phyloP scores from a whole-genome alignment of 1,139 yeast species.

The Protomyces pachydermus region DNA sequence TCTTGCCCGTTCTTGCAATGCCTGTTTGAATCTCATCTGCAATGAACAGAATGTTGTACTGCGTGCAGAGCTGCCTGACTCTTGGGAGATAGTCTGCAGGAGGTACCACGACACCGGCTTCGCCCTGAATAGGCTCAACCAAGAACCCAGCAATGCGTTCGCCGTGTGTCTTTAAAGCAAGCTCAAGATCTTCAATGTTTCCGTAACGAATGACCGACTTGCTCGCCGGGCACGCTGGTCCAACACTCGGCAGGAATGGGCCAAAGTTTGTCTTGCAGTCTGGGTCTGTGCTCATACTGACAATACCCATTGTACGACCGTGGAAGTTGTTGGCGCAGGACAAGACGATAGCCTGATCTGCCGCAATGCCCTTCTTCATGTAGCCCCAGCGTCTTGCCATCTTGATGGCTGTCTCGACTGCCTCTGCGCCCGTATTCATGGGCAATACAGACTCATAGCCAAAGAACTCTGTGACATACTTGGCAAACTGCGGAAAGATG shows the following conservation, averaged over 20 bases:
- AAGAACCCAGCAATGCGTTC: conserved; percentile 86
- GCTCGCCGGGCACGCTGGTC: conserved; percentile 65
- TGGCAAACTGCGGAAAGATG: conserved; percentile 80
- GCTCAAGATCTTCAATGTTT: conserved; percentile 76
- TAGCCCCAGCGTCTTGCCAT: conserved; percentile 98
- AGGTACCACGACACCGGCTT: conserved; percentile 96
- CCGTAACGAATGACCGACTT: conserved; percentile 62
- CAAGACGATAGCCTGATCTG: conserved; percentile 76
- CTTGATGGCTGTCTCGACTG: conserved; percentile 92
- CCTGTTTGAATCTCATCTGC: conserved; percentile 98
- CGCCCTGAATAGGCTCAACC: conserved; percentile 97
- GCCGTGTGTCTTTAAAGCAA: conserved; percentile 77
- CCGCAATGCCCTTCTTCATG: conserved; percentile 74
- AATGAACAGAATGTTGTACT: conserved; percentile 79
- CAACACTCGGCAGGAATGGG: conserved; percentile 79
- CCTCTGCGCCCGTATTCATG: conserved; percentile 90
- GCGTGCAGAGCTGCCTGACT: conserved; percentile 70
- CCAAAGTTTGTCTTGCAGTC: conserved; percentile 88
- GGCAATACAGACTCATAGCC: conserved; percentile 91
- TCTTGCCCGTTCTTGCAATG: conserved; percentile 92
- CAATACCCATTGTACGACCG: conserved; percentile 92
- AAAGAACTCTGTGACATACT: conserved; percentile 82
- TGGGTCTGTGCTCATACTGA: conserved; percentile 93
- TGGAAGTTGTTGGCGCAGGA: conserved; percentile 90
- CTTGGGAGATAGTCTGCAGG: conserved; percentile 59